Evolutionary conservation across 768 basidiomycete genomes (phyloP).

Genomic region (Phallus indusiatus): DNA sequence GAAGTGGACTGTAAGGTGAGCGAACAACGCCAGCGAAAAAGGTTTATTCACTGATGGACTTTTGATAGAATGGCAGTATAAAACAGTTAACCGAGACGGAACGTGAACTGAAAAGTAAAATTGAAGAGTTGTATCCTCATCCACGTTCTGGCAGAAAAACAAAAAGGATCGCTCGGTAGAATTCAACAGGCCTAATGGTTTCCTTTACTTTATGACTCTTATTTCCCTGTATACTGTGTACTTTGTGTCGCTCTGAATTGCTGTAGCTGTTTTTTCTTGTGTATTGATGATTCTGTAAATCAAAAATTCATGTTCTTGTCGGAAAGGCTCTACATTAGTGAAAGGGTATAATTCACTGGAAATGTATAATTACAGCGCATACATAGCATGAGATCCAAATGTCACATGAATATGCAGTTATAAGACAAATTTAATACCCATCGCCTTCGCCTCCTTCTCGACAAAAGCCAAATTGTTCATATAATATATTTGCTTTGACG

Average conservation of each 20-base stretch:
- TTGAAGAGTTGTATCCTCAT: conserved; percentile 48
- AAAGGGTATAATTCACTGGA: neutral
- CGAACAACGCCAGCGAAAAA: neutral
- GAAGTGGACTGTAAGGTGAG: conserved; percentile 62
- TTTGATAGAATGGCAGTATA: conserved; percentile 10
- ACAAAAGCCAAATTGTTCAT: conserved; percentile 80
- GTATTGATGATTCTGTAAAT: neutral
- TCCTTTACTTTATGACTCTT: neutral
- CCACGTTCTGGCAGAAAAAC: conserved; percentile 7
- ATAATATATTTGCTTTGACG: conserved; percentile 71
- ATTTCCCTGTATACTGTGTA: neutral
- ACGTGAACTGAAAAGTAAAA: conserved; percentile 66
- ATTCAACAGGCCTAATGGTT: neutral
- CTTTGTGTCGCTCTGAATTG: neutral
- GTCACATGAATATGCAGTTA: conserved; percentile 1
- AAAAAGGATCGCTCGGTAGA: neutral
- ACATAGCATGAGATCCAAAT: neutral
- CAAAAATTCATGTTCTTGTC: neutral
- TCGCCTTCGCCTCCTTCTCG: conserved; percentile 96
- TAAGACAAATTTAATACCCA: conserved; percentile 51
- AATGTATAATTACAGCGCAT: neutral
- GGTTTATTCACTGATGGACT: neutral
- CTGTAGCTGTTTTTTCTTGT: neutral
- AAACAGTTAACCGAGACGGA: conserved; percentile 56
- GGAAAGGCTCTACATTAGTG: no score